phyloP scores from a whole-genome alignment of 768 basidiomycete genomes.

The Hygrophorus russula region DNA sequence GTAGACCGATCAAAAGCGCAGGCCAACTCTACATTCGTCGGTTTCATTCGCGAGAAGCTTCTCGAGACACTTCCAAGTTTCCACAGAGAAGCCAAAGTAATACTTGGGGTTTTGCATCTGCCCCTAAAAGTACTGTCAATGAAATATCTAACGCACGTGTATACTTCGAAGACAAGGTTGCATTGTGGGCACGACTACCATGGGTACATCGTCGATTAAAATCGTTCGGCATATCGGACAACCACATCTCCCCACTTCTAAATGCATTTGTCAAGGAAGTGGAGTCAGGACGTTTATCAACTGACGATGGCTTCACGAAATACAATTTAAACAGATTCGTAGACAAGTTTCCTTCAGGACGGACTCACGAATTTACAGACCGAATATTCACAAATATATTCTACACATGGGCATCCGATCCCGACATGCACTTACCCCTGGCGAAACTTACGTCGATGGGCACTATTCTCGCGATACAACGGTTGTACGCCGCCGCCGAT shows the following conservation, averaged over 20 bases:
- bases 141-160: conserved; percentile 10
- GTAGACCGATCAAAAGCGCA: background rate
- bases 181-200: conserved; percentile 24
- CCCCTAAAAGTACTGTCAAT: background rate
- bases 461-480: conserved; percentile 27
- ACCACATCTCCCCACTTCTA: conserved; percentile 30
- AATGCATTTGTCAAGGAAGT: conserved; percentile 29
- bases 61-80: too few relatives aligned
- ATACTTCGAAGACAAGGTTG: conserved; percentile 17
- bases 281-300: conserved; percentile 20
- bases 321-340: conserved; percentile 35
- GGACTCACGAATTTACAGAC: conserved; percentile 24
- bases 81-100: too few relatives aligned
- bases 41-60: background rate
- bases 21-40: background rate
- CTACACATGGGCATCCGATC: conserved; percentile 42
- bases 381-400: conserved; percentile 41
- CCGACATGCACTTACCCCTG: conserved; percentile 16
- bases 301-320: conserved; percentile 16
- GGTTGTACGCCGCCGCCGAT: conserved; percentile 26
- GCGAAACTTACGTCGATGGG: conserved; percentile 15
- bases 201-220: conserved; percentile 28
- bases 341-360: conserved; percentile 18
- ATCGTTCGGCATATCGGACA: conserved; percentile 35
- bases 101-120: too few relatives aligned